Conservation (phyloP, 2,329 filamentous ascomycete genomes). For the Dactylellina cionopaga region DNA sequence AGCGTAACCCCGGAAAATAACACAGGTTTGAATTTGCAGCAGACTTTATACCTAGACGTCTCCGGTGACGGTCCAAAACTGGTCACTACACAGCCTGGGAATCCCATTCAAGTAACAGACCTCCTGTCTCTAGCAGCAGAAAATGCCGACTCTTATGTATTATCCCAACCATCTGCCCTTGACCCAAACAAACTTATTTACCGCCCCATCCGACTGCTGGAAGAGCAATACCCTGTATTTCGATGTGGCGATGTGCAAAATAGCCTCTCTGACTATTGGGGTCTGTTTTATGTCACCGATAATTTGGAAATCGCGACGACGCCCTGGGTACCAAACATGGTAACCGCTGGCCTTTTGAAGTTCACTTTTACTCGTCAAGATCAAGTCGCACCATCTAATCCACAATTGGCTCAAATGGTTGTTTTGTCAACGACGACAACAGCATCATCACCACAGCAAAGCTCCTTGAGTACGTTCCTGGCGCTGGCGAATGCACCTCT, state of each 20-base stretch:
- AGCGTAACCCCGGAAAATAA: not conserved
- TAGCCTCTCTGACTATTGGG: not conserved
- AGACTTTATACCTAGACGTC: not conserved
- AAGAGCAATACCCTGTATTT: not conserved
- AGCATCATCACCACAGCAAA: not conserved
- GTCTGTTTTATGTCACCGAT: not conserved
- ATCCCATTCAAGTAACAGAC: not conserved
- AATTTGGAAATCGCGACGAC: not conserved
- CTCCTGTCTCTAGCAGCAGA: not conserved
- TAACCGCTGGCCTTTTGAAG: not conserved
- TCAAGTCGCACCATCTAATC: not conserved
- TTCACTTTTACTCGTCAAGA: not conserved
- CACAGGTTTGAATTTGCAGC: not conserved
- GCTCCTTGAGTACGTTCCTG: not conserved
- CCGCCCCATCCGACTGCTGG: not conserved
- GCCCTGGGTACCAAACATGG: not conserved
- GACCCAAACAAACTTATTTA: not conserved
- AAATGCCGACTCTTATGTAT: not conserved
- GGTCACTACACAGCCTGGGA: not conserved
- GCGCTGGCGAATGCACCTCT: not conserved
- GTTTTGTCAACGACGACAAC: not conserved
- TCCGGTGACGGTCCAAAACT: not conserved
- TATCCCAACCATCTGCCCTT: not conserved
- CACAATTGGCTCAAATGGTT: not conserved
- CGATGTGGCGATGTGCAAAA: not conserved